Evolutionary conservation across 2,329 filamentous ascomycete species (phyloP).

Genomic region (Neoscytalidium dimidiatum): DNA sequence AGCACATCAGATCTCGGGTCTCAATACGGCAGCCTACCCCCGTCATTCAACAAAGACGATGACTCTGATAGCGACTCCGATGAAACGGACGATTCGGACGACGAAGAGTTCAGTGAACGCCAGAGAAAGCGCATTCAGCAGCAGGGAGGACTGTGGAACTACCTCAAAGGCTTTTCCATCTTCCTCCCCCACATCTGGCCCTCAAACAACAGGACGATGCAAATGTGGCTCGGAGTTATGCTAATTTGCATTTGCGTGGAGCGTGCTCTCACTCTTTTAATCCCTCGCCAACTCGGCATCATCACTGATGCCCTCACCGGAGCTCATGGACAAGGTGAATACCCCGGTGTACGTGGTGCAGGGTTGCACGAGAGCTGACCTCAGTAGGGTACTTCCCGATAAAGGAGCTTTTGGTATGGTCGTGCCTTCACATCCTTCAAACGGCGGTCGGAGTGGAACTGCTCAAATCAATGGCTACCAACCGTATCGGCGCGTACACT

Average conservation of each 20-base stretch:
- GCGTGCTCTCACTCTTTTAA: conserved; percentile 70
- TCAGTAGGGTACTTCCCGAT: not conserved
- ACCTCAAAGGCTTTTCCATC: conserved; percentile 68
- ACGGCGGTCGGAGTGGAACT: not conserved
- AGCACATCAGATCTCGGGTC: not conserved
- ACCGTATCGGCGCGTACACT: conserved; percentile 38
- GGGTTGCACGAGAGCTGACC: not conserved
- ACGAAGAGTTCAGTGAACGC: conserved; percentile 52
- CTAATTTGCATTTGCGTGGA: conserved; percentile 63
- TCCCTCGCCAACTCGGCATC: conserved; percentile 73
- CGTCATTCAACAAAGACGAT: not conserved
- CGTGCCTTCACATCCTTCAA: not conserved
- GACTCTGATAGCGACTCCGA: not conserved
- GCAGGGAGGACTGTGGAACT: conserved; percentile 71
- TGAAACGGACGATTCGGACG: conserved; percentile 23
- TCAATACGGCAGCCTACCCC: not conserved
- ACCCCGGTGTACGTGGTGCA: no score
- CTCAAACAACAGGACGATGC: conserved; percentile 60
- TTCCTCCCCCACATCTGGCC: conserved; percentile 78
- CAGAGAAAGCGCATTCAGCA: conserved; percentile 62
- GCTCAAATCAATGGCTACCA: not conserved
- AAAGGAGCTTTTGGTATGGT: conserved; percentile 4
- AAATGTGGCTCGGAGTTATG: conserved; percentile 65
- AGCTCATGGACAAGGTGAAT: not conserved
- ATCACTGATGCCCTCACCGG: conserved; percentile 64